Evolutionary conservation across 129 eudicot genomes (phyloP), one percentile per base, ranked within the genome.

Genomic region (Calendula officinalis): DNA sequence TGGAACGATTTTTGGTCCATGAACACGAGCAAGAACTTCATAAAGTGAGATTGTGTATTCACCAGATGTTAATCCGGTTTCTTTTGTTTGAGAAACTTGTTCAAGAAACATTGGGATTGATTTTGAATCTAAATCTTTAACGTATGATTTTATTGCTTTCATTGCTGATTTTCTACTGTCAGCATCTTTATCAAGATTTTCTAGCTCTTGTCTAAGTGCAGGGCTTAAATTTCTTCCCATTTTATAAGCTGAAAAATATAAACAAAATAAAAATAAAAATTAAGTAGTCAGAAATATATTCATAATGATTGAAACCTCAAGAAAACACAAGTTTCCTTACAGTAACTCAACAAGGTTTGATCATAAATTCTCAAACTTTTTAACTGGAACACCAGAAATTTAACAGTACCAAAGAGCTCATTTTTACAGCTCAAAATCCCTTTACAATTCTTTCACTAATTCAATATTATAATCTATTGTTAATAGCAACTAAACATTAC

Each of bases 101-200:
- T 95, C 97, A 35, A 90, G 89, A 84, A 90, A 90, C 46, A 79
- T 69, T 2, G 95, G 97, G 55, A 90, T 90, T 12, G 95, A 88
- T 69, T 86, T 90, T 14, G 89, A 81, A 78, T 90, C 97, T 79
- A 90, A 69, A 49, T 83, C 97, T 75, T 86, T 81, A 37, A 90
- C 95, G 39, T 83, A 83, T 4, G 86, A 83, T 69, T 81, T 83
- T 72, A 90, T 57, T 3, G 89, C 89, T 79, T 79, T 84, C 97
- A 86, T 90, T 7, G 97, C 97, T 27, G 86, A 83, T 72, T 81
- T 90, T 62, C 97, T 75, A 67, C 95, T 81, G 49, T 75, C 83
- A 48, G 89, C 81, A 62, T 81, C 97, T 73, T 90, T 90, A 68
- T 86, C 91, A 52, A 86, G 88, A 83, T 90, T 90, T 48, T 84